A percentile compares a stretch with the other conserved stretches of the same genome.
phyloP scores from a whole-genome alignment of 768 basidiomycete genomes.

The Phlebiopsis gigantea region DNA sequence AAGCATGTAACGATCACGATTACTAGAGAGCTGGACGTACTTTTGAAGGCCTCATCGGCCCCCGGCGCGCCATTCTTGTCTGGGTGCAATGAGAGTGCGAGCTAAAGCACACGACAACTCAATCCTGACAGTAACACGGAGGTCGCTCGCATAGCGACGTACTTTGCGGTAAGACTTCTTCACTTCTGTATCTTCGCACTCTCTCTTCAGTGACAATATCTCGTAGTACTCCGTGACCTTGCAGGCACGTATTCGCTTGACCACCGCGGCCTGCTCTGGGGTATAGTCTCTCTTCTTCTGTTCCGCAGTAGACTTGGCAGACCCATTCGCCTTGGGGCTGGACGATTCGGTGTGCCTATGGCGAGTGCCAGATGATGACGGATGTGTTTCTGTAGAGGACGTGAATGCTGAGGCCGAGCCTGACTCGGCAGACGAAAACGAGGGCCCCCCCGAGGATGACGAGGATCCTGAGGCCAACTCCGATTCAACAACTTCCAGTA shows the following conservation, averaged over 20 bases:
- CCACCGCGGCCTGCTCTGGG: slow-evolving; percentile 72
- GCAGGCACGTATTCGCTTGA: slow-evolving; percentile 81
- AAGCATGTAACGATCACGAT: not conserved
- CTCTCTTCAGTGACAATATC: slow-evolving; percentile 73
- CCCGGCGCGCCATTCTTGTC: slow-evolving; percentile 97
- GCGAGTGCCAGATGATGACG: slow-evolving; percentile 67
- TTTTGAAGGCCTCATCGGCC: slow-evolving; percentile 97
- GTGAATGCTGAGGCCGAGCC: slow-evolving; percentile 37
- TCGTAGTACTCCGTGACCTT: slow-evolving; percentile 91
- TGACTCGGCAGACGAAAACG: slow-evolving; percentile 30
- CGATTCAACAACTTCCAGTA: slow-evolving; percentile 64
- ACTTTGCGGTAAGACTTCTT: slow-evolving; percentile 98
- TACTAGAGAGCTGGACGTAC: slow-evolving; percentile 41
- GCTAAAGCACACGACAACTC: slow-evolving; percentile 33
- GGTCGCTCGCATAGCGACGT: slow-evolving; percentile 14
- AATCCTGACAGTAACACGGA: not conserved
- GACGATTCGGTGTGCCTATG: slow-evolving; percentile 39
- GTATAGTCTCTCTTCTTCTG: slow-evolving; percentile 78
- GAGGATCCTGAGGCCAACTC: slow-evolving; percentile 42
- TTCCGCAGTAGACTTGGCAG: slow-evolving; percentile 32
- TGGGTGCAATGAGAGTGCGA: slow-evolving; percentile 85
- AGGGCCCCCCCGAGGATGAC: slow-evolving; percentile 30
- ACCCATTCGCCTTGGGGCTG: slow-evolving; percentile 44
- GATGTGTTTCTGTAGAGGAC: slow-evolving; percentile 60
- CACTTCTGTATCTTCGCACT: slow-evolving; percentile 78